Percentiles rank a stretch among this genome's conserved stretches.
Evolutionary conservation across 2,329 filamentous ascomycete genomes (phyloP).

Genomic region (Cyphellophora attinorum): DNA sequence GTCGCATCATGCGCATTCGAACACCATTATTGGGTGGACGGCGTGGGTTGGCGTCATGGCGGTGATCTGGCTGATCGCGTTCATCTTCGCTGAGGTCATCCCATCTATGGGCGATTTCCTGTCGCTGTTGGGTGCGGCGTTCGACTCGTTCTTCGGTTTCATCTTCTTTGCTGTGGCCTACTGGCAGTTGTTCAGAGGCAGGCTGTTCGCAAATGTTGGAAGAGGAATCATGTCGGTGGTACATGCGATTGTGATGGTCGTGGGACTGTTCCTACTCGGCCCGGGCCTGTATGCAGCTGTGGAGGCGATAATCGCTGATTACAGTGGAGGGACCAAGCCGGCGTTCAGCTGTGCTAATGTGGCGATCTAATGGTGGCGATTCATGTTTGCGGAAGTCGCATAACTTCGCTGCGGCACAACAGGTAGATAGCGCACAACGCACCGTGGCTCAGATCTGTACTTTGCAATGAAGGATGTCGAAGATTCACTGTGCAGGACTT

Average conservation of each 20-base stretch:
- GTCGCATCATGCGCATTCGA: constrained; percentile 36
- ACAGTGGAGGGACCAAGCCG: no score
- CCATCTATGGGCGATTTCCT: constrained; percentile 43
- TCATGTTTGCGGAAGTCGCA: no score
- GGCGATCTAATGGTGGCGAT: no score
- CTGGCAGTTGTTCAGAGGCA: constrained; percentile 33
- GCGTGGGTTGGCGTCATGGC: constrained; percentile 25
- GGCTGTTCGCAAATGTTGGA: constrained; percentile 26
- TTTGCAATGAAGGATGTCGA: no score
- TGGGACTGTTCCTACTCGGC: constrained; percentile 40
- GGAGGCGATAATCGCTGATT: constrained; percentile 43
- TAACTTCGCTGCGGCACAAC: no score
- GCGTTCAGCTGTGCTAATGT: no score
- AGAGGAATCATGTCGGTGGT: constrained; percentile 34
- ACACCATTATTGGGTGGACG: constrained; percentile 39
- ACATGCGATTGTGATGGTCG: constrained; percentile 36
- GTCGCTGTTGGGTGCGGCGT: constrained; percentile 37
- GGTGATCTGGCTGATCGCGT: constrained; percentile 20
- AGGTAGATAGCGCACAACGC: no score
- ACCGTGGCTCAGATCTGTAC: no score
- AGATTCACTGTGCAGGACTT: no score
- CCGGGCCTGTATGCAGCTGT: constrained; percentile 45
- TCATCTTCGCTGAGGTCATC: constrained; percentile 40
- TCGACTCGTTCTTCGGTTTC: constrained; percentile 42
- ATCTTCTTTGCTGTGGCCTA: constrained; percentile 43